Evolutionary conservation across 352 stramenopile species (phyloP), one percentile per base, ranked within the genome.

Genomic region (Phytophthora citrophthora): DNA sequence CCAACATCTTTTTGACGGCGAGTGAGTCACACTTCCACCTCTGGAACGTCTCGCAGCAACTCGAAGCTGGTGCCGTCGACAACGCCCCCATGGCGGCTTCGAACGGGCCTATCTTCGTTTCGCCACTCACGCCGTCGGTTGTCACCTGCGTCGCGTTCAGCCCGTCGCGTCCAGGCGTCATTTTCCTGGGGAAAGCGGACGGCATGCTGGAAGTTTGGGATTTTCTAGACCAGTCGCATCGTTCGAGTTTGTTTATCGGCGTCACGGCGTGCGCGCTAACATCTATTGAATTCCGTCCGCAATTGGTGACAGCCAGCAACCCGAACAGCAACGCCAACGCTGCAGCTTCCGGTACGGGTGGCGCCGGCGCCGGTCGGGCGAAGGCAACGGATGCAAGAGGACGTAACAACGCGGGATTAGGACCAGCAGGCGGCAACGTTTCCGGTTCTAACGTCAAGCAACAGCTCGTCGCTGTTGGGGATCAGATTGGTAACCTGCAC

Each of bases 181-280:
- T 98, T 44, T 95, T 96, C 63, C 70, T 98, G 43, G 89, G 87
- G 20, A 96, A 95, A 64, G 72, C 81, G 10, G 93, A 98, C 61
- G 94, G 94, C 1, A 88, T 91, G 56, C 75, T 98, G 38, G 89
- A 98, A 61, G 89, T 98, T 39, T 98, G 93, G 94, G 94, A 98
- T 61, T 96, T 98, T 46, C 85, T 96, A 54, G 94, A 98, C 60
- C 89, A 95, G 61, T 96, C 88, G 12, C 91, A 97, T 47, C 86
- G 83, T 13, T 86, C 87, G 8, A 95, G 81, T 47, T 74, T 95
- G 10, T 86, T 81, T 2, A 78, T 94, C 34, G 83, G 85, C 15
- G 84, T 96, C 68, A 92, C 91, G 26, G 88, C 91, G 2, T 96
- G 84, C 36, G 77, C 86, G 20, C 83, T 97, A 4, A 97, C 91